Percentiles rank a stretch among this genome's conserved stretches.
These are phyloP conservation scores for Eutrema yunnanense DNA, from an alignment of 345 rosid genomes.

Conservation along the genomic window DNA sequence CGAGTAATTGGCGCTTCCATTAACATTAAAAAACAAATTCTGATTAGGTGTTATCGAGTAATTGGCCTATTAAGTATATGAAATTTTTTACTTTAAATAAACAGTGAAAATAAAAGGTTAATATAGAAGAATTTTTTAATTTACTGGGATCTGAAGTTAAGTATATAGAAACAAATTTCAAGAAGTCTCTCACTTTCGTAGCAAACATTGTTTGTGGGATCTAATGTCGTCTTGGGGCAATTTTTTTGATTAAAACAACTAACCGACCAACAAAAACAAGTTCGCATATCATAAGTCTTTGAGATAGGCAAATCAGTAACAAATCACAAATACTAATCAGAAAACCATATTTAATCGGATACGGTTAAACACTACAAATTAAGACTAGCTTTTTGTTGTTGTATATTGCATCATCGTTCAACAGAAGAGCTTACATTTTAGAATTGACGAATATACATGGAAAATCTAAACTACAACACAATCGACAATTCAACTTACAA, in stretches of 20 bases:
- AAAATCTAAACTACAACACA: no score
- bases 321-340: not conserved
- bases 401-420: no score
- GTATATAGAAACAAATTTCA: conserved; percentile 9
- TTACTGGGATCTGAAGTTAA: conserved; percentile 22
- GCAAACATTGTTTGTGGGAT: not conserved
- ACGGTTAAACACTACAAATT: not conserved
- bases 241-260: not conserved
- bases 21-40: not conserved
- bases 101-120: not conserved
- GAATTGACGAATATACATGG: no score
- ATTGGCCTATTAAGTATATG: not conserved
- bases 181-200: not conserved
- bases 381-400: no score
- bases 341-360: not conserved
- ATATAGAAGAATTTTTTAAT: not conserved
- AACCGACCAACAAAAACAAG: not conserved
- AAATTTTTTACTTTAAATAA: not conserved
- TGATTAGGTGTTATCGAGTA: not conserved
- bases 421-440: no score
- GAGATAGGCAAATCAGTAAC: not conserved
- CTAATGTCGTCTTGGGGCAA: not conserved
- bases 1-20: not conserved
- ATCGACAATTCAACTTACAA: not conserved
- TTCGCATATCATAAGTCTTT: not conserved